A percentile compares a stretch with the other conserved stretches of the same genome.
Evolutionary conservation across 805 yeast genomes (phyloP).

Genomic region (Saturnispora sekii): DNA sequence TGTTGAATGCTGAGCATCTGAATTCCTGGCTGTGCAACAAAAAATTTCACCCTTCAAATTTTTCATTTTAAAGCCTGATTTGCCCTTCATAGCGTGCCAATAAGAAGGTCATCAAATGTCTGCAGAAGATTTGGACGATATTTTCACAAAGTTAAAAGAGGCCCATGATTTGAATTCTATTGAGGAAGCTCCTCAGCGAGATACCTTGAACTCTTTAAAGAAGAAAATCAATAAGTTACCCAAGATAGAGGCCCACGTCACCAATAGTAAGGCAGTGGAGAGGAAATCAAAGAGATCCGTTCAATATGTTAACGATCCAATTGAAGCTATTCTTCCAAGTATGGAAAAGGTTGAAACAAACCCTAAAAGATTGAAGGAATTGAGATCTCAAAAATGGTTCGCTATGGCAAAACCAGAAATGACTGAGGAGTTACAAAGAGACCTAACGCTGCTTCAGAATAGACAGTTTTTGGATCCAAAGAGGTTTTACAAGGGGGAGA

Average conservation of each 20-base stretch:
- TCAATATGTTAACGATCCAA: conserved; percentile 40
- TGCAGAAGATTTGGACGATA: conserved; percentile 24
- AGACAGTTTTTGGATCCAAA: conserved; percentile 92
- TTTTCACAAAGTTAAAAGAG: conserved; percentile 20
- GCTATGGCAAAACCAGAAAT: conserved; percentile 66
- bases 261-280: conserved; percentile 8
- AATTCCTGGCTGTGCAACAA: background rate
- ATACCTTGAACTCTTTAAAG: conserved; percentile 21
- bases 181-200: background rate
- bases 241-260: conserved; percentile 28
- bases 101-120: conserved; percentile 1
- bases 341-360: conserved; percentile 7
- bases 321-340: conserved; percentile 18
- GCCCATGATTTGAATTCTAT: conserved; percentile 1
- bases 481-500: conserved; percentile 84
- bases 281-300: conserved; percentile 12
- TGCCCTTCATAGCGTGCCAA: background rate
- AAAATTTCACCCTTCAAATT: background rate
- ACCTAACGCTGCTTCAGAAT: conserved; percentile 68
- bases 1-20: background rate
- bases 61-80: background rate
- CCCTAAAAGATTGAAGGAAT: conserved; percentile 17
- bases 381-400: conserved; percentile 66
- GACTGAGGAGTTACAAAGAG: conserved; percentile 65
- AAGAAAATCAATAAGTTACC: conserved; percentile 26